These are phyloP conservation scores for Solanum ossicruentum DNA, from an alignment of 257 asterid species.

Conservation along the genomic window DNA sequence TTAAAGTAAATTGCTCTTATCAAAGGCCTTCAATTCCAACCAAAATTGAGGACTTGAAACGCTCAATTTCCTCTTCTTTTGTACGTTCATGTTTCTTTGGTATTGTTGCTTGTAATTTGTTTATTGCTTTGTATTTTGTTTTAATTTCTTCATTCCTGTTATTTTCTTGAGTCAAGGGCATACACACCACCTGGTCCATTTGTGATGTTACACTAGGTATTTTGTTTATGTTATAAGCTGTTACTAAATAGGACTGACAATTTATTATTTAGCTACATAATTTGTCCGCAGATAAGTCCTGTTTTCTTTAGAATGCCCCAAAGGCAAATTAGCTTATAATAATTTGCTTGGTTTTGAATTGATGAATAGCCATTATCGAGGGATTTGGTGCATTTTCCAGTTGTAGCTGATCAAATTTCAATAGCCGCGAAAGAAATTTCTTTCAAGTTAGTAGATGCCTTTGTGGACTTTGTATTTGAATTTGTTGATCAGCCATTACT, in stretches of 20 bases:
- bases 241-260: not conserved
- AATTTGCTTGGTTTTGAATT: not conserved
- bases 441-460: conserved; percentile 24
- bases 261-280: not conserved
- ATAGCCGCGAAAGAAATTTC: conserved; percentile 19
- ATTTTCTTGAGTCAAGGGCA: too few species aligned
- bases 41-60: not conserved
- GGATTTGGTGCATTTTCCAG: conserved; percentile 13
- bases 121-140: not conserved
- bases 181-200: too few species aligned
- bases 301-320: not conserved
- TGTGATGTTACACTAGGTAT: too few species aligned
- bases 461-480: conserved; percentile 30
- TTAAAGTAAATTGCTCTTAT: not conserved
- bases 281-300: not conserved
- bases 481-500: conserved; percentile 40
- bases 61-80: conserved; percentile 2
- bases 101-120: not conserved
- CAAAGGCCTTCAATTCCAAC: conserved; percentile 6
- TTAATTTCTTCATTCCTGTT: too few species aligned
- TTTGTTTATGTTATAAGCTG: not conserved
- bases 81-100: not conserved
- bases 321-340: not conserved
- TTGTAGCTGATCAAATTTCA: not conserved
- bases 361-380: conserved; percentile 18